Evolutionary conservation across 2,329 filamentous ascomycete genomes (phyloP).

Genomic region (Phialophora expanda): DNA sequence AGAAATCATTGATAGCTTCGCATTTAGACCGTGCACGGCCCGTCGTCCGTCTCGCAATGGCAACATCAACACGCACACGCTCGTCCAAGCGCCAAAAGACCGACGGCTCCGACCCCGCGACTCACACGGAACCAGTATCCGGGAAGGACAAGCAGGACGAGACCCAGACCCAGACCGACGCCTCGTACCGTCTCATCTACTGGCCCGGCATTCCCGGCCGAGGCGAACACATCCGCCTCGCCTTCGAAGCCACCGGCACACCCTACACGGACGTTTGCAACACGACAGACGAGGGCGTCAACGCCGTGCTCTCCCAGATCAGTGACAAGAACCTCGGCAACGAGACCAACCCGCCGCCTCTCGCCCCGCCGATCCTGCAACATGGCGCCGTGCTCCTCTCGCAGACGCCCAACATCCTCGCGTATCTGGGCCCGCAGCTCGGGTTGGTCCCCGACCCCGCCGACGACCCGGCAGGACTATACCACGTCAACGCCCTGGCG

Average conservation of each 20-base stretch:
- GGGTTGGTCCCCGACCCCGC: slow-evolving; percentile 56
- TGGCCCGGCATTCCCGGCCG: slow-evolving; percentile 71
- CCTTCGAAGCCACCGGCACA: slow-evolving; percentile 70
- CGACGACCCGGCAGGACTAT: slow-evolving; percentile 54
- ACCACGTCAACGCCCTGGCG: slow-evolving; percentile 66
- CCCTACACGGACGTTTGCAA: slow-evolving; percentile 68
- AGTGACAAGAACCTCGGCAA: slow-evolving; percentile 49
- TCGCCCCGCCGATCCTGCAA: slow-evolving; percentile 70
- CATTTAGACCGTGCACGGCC: not conserved
- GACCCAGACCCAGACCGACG: not conserved
- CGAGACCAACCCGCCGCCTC: slow-evolving; percentile 65
- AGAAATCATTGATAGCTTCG: not conserved
- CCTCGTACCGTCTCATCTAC: slow-evolving; percentile 31
- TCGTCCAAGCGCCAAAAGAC: slow-evolving; percentile 38
- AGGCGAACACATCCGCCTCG: slow-evolving; percentile 74
- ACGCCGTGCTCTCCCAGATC: slow-evolving; percentile 57
- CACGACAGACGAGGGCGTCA: slow-evolving; percentile 55
- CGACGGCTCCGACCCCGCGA: slow-evolving; percentile 4
- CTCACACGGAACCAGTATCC: not conserved
- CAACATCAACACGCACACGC: slow-evolving; percentile 32
- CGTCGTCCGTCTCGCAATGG: slow-evolving; percentile 18
- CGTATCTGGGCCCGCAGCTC: slow-evolving; percentile 69
- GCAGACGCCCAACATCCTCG: slow-evolving; percentile 75
- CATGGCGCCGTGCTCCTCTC: slow-evolving; percentile 62
- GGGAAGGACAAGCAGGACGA: not conserved